Base-by-base conservation (phyloP, 2,329 filamentous ascomycete species). In the Kalmusia sp. region DNA sequence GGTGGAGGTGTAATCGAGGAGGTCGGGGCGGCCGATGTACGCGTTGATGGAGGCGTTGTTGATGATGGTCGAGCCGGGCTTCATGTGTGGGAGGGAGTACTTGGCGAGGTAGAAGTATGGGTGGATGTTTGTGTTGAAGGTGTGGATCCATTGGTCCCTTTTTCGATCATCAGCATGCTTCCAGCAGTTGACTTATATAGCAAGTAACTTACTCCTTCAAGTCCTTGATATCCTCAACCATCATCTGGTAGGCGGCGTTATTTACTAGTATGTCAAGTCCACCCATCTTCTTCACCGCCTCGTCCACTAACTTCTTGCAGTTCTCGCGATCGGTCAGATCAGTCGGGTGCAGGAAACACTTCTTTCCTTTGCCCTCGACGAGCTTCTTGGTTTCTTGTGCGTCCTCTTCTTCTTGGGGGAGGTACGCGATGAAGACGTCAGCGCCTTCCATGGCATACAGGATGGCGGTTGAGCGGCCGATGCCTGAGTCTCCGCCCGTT, bases 41-140 rank as follows among this genome's bases (percentile, higher is more conserved):
- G 87, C 89, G 71, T 93, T 93, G 70, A 95, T 87, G 27, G 89
- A 92, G 38, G 90, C 87, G 70, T 91, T 92, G 79, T 93, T 95
- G 82, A 96, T 92, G 71, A 96, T 92, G 22, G 85, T 87, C 51
- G 85, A 82, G 30, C 91, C 91, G n/a, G 74, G 72, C 67, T 85
- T 84, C 86, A 95, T 89, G 74, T 93, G 88, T 0, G 86, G 86
- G 9, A 95, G 80, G 11, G 82, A 76, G 68, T 93, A 91, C 73
- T 95, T 95, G 55, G 90, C 83, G 30, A 93, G 80, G 77, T 87
- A 93, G 80, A 92, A 95, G 78, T 86, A 88, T 3, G 89, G 84
- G 73, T 93, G 88, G 66, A 95, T 92, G 77, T 95, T 96, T 41
- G 87, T 90, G 74, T 91, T 82, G 76, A 96, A 93, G 0, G 90